Percentiles rank a stretch among this genome's conserved stretches.
phyloP scores from a whole-genome alignment of 2,329 filamentous ascomycete species.

The Xylariomycetidae sp. region DNA sequence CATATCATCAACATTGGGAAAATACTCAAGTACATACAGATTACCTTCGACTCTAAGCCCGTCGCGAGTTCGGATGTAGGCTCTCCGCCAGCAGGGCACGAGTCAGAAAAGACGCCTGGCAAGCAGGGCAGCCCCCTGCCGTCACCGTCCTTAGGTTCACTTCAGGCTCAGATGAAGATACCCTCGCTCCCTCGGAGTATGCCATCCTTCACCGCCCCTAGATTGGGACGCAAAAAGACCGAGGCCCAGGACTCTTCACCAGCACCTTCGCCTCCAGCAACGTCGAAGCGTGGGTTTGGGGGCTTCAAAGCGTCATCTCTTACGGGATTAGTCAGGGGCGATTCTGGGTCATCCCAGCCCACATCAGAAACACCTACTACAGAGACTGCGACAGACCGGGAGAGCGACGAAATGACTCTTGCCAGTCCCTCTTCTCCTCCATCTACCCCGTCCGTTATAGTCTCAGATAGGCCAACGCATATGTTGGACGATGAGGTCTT shows the following conservation, averaged over 20 bases:
- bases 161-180: conserved; percentile 7
- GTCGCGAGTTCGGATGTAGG: no score
- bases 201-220: conserved; percentile 9
- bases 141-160: conserved; percentile 3
- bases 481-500: no score
- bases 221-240: conserved; percentile 8
- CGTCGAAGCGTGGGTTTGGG: conserved; percentile 6
- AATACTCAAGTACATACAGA: conserved; percentile 19
- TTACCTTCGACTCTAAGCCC: conserved; percentile 9
- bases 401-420: no score
- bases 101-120: no score
- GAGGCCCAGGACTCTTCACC: conserved; percentile 6
- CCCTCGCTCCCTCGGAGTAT: conserved; percentile 8
- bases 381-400: no score
- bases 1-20: conserved; percentile 17
- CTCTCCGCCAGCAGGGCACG: no score
- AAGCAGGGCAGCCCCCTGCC: no score
- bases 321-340: conserved; percentile 7
- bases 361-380: no score
- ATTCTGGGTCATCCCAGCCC: conserved; percentile 4
- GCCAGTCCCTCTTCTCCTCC: no score
- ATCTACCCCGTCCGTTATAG: no score
- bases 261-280: background rate
- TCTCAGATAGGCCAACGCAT: no score
- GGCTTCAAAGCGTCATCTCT: conserved; percentile 11